Evolutionary conservation across 371 early-diverging fungal genomes (phyloP).

Genomic region (Mortierella sp.): DNA sequence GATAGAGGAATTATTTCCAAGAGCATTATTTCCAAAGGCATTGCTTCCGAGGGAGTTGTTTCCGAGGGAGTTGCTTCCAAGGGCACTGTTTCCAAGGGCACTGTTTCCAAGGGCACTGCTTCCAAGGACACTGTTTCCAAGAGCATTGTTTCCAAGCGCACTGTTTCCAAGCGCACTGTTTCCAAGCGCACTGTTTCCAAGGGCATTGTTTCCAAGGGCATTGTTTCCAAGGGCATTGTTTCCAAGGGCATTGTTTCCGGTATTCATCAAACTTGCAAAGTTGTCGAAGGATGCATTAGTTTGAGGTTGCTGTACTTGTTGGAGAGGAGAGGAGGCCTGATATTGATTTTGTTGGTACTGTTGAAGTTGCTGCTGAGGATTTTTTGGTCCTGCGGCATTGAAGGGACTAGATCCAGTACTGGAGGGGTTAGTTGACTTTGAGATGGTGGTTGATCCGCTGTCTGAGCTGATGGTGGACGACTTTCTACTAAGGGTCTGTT

Average conservation of each 20-base stretch:
- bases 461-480: constrained; percentile 52
- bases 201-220: background rate
- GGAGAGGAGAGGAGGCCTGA: background rate
- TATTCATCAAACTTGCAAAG: constrained; percentile 21
- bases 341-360: constrained; percentile 19
- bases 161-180: background rate
- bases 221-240: background rate
- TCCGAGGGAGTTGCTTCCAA: background rate
- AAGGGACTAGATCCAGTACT: constrained; percentile 45
- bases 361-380: constrained; percentile 9
- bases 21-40: background rate
- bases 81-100: background rate
- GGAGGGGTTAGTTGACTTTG: constrained; percentile 45
- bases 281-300: constrained; percentile 29
- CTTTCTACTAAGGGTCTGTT: constrained; percentile 51
- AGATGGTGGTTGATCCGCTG: constrained; percentile 49
- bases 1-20: constrained; percentile 1
- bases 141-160: background rate
- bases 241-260: background rate
- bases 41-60: background rate
- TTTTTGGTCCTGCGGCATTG: constrained; percentile 24
- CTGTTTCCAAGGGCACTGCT: background rate
- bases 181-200: background rate
- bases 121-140: background rate
- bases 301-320: constrained; percentile 13